Evolutionary conservation across 1,139 yeast genomes (phyloP).

Genomic region (Meyerozyma sp.): DNA sequence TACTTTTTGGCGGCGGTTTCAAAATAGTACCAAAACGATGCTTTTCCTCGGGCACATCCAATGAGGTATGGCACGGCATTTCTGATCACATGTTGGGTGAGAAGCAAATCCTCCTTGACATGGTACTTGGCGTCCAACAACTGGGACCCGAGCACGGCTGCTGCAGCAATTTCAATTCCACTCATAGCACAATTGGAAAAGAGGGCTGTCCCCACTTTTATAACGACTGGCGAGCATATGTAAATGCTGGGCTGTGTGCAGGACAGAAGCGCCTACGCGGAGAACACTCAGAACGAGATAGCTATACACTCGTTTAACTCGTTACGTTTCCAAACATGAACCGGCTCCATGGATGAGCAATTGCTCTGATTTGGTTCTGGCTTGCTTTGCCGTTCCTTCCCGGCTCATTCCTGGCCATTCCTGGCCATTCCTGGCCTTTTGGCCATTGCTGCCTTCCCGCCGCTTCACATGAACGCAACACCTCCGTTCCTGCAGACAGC

Average conservation of each 20-base stretch:
- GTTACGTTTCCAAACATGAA: too few species aligned
- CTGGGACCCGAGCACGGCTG: slow-evolving; percentile 39
- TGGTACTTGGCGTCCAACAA: slow-evolving; percentile 50
- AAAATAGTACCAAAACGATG: slow-evolving; percentile 64
- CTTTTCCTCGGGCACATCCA: slow-evolving; percentile 39
- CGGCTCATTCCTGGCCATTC: too few species aligned
- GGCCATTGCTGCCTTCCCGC: too few species aligned
- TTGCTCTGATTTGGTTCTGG: too few species aligned
- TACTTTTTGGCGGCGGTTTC: slow-evolving; percentile 45
- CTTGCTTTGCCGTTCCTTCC: too few species aligned
- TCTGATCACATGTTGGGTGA: slow-evolving; percentile 38
- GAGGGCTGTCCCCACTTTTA: background rate
- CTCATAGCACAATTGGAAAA: slow-evolving; percentile 18
- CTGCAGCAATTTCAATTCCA: slow-evolving; percentile 38
- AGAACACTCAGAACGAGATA: too few species aligned
- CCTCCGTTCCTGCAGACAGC: background rate
- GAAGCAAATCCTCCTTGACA: slow-evolving; percentile 47
- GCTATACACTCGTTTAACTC: too few species aligned
- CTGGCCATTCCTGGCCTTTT: too few species aligned
- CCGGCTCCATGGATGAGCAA: too few species aligned
- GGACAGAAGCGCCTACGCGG: too few species aligned
- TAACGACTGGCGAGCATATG: slow-evolving; percentile 1
- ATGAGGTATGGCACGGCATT: slow-evolving; percentile 39
- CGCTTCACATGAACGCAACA: background rate
- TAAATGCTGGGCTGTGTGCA: slow-evolving; percentile 1